phyloP scores from a whole-genome alignment of 306 rosid genomes.

The Styphnolobium japonicum region DNA sequence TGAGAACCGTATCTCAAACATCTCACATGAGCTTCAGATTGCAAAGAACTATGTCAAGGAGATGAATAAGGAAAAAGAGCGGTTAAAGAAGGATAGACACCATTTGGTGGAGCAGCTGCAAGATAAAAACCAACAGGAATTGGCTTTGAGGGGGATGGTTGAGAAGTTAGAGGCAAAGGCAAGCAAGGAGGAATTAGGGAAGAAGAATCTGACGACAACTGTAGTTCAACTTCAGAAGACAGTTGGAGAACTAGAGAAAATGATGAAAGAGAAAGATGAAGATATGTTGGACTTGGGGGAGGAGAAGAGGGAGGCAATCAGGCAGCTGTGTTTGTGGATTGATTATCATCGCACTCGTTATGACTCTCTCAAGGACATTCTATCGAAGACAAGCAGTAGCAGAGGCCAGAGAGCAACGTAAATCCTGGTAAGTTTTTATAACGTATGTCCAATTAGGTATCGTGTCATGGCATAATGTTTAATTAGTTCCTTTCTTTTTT shows the following conservation, averaged over 20 bases:
- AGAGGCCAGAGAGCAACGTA: conserved; percentile 62
- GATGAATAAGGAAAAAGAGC: conserved; percentile 39
- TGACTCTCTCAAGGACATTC: conserved; percentile 69
- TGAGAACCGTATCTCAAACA: conserved; percentile 37
- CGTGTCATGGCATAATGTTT: conserved; percentile 2
- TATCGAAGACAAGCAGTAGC: conserved; percentile 50
- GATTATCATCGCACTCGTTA: conserved; percentile 81
- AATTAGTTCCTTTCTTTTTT: conserved; percentile 31
- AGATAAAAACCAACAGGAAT: conserved; percentile 39
- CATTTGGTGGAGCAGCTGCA: conserved; percentile 46
- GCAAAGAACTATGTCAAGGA: conserved; percentile 54
- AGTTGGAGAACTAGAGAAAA: conserved; percentile 59
- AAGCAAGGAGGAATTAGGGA: conserved; percentile 60
- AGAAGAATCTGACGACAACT: conserved; percentile 47
- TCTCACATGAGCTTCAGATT: conserved; percentile 51
- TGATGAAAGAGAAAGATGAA: conserved; percentile 66
- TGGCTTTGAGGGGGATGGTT: conserved; percentile 36
- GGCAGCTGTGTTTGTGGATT: conserved; percentile 91
- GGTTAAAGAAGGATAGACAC: conserved; percentile 44
- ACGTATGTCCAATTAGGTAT: conserved; percentile 27
- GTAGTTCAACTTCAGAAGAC: conserved; percentile 60
- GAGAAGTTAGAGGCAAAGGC: conserved; percentile 57
- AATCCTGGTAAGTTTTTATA: conserved; percentile 1
- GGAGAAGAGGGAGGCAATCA: conserved; percentile 92
- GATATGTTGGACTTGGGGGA: conserved; percentile 65